Conservation (phyloP, 179 eudicot genomes). For the Spergularia azorica region DNA sequence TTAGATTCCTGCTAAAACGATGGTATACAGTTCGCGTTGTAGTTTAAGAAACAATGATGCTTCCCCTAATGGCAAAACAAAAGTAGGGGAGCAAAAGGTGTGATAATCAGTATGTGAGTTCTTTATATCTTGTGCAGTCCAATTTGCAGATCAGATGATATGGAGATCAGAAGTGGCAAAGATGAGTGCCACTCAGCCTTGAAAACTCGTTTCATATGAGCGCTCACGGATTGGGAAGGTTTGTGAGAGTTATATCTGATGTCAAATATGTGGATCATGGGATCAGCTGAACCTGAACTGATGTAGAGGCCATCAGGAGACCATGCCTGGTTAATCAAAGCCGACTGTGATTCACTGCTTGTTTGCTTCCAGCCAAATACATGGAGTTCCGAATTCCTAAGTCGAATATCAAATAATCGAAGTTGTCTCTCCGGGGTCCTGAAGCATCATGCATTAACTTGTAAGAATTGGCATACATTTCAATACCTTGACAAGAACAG, state of each 20-base stretch:
- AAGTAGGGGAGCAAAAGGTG: neutral
- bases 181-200: constrained; percentile 89
- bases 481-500: neutral
- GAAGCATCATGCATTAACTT: constrained; percentile 5
- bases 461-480: neutral
- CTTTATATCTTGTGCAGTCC: constrained; percentile 77
- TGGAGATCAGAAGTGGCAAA: constrained; percentile 74
- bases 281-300: constrained; percentile 94
- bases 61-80: constrained; percentile 3
- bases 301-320: constrained; percentile 92
- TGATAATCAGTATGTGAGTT: neutral
- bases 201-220: constrained; percentile 89
- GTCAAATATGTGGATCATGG: constrained; percentile 81
- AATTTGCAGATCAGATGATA: constrained; percentile 82
- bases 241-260: constrained; percentile 67
- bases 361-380: constrained; percentile 96
- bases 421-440: constrained; percentile 91
- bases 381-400: constrained; percentile 74
- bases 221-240: constrained; percentile 80
- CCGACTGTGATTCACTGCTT: constrained; percentile 93
- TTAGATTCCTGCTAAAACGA: too few species aligned
- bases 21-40: too few species aligned
- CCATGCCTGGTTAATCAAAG: constrained; percentile 94
- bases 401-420: constrained; percentile 70
- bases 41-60: too few species aligned